These are phyloP conservation scores for Lasiodiplodia hormozganensis DNA, from an alignment of 2,329 filamentous ascomycete species.

Conservation along the genomic window DNA sequence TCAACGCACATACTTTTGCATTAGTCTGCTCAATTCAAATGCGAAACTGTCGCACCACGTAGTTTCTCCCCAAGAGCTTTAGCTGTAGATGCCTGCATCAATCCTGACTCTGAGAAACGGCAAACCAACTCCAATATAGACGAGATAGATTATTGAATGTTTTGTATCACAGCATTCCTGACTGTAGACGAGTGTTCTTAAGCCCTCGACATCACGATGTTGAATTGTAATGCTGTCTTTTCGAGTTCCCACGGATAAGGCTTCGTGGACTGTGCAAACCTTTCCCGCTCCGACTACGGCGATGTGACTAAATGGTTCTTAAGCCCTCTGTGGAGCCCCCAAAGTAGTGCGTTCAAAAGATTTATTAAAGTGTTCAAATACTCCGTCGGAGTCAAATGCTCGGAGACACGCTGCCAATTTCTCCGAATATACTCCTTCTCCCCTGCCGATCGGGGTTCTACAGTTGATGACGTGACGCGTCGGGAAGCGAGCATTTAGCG, in stretches of 20 bases:
- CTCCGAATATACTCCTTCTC: constrained; percentile 8
- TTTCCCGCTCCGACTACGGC: background rate
- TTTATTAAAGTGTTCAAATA: background rate
- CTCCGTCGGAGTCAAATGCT: background rate
- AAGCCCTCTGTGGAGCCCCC: background rate
- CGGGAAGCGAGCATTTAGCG: background rate
- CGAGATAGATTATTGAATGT: no score
- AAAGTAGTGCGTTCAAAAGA: background rate
- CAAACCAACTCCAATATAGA: no score
- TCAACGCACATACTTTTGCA: no score
- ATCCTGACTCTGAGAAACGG: no score
- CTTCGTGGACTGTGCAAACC: background rate
- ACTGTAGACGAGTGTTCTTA: no score
- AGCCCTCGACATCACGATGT: no score
- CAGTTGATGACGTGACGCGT: background rate
- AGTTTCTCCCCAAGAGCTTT: no score
- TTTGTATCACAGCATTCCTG: no score
- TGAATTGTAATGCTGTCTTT: no score
- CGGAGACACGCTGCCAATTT: background rate
- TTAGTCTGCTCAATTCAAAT: no score
- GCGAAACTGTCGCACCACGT: no score
- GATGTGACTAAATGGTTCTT: background rate
- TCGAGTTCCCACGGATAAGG: background rate
- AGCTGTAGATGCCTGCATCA: no score
- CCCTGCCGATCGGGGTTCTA: background rate